These are phyloP conservation scores for Neobulgaria alba DNA, from an alignment of 2,329 filamentous ascomycete genomes.

Conservation along the genomic window DNA sequence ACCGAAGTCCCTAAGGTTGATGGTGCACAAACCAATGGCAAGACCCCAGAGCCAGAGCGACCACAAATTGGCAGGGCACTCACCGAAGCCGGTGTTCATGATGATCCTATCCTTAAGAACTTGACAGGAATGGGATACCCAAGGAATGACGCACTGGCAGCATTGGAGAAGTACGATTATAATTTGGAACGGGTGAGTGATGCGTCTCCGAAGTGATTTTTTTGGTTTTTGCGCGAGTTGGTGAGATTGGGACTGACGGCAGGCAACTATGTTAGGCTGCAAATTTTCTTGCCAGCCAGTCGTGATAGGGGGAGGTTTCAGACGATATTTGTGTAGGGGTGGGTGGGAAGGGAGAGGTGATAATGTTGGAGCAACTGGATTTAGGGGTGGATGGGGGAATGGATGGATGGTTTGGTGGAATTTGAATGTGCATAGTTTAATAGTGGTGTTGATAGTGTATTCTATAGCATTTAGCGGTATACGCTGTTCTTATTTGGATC, in stretches of 20 bases:
- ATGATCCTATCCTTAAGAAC: conserved; percentile 86
- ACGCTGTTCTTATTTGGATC: no score
- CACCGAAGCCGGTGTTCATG: conserved; percentile 67
- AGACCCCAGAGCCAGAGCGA: conserved; percentile 18
- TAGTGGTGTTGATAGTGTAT: background rate
- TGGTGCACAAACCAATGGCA: conserved; percentile 1
- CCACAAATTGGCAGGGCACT: conserved; percentile 57
- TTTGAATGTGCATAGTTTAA: background rate
- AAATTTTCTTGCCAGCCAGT: conserved; percentile 29
- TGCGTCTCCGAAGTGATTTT: background rate
- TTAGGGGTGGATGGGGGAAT: background rate
- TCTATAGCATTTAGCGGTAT: background rate
- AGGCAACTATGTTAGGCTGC: conserved; percentile 25
- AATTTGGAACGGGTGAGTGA: conserved; percentile 80
- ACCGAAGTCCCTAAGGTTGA: conserved; percentile 19
- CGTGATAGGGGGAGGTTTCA: conserved; percentile 12
- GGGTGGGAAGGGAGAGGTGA: background rate
- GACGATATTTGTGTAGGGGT: background rate
- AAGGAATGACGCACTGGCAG: conserved; percentile 62
- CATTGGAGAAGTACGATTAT: conserved; percentile 92
- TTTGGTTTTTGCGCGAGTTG: no score
- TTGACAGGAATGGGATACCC: conserved; percentile 84
- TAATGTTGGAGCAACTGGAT: background rate
- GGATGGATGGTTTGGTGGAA: background rate
- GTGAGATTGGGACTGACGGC: conserved; percentile 2